Percentiles rank a stretch among this genome's conserved stretches.
Evolutionary conservation across 2,329 filamentous ascomycete species (phyloP).

Genomic region (Ophiostoma perfectum): DNA sequence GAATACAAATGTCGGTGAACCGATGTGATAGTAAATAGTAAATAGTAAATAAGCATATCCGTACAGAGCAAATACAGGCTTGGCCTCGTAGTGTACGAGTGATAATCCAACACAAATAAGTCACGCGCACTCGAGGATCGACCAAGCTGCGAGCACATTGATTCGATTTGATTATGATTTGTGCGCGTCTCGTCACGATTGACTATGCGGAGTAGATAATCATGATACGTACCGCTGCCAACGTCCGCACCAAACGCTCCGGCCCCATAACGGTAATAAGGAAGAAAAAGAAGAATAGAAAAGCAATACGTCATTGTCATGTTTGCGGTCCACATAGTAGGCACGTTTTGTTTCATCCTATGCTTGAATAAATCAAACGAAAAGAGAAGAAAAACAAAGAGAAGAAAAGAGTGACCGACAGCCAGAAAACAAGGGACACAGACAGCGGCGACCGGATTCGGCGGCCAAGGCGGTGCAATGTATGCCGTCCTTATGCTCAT

Average conservation of each 20-base stretch:
- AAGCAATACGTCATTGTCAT: not conserved
- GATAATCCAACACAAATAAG: too few species aligned
- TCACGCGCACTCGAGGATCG: too few species aligned
- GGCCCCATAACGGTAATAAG: not conserved
- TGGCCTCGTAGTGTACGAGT: too few species aligned
- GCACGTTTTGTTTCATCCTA: not conserved
- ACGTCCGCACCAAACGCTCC: not conserved
- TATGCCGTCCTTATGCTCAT: not conserved
- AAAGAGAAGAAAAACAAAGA: too few species aligned
- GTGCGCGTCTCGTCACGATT: not conserved
- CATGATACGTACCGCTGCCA: not conserved
- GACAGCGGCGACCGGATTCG: not conserved
- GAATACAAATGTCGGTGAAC: too few species aligned
- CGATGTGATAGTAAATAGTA: too few species aligned
- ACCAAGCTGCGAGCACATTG: too few species aligned
- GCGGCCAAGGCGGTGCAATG: not conserved
- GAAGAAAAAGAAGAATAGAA: not conserved
- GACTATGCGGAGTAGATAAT: not conserved
- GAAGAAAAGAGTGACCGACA: too few species aligned
- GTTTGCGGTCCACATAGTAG: not conserved
- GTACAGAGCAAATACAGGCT: too few species aligned
- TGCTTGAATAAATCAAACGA: not conserved
- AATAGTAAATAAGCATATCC: too few species aligned
- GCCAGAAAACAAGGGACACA: too few species aligned
- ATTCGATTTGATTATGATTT: too few species aligned